phyloP scores from a whole-genome alignment of 805 yeast species.

The Kuraishia capsulata region DNA sequence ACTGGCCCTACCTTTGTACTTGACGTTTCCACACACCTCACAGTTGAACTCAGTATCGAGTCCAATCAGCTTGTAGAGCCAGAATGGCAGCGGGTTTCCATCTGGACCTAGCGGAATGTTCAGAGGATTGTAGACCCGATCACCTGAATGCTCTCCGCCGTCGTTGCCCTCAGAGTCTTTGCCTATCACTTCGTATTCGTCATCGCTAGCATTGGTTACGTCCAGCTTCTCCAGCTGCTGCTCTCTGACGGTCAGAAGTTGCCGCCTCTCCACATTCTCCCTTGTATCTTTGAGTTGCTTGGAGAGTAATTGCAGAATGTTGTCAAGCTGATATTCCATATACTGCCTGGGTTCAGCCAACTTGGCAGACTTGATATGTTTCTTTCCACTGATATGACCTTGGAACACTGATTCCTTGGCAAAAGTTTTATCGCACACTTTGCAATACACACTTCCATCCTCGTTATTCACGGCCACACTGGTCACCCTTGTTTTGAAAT shows the following conservation, averaged over 20 bases:
- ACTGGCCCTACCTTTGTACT: conserved; percentile 63
- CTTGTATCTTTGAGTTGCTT: conserved; percentile 40
- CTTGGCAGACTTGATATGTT: conserved; percentile 41
- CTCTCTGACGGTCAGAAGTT: conserved; percentile 66
- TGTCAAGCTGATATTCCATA: conserved; percentile 30
- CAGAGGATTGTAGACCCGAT: conserved; percentile 30
- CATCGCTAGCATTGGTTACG: conserved; percentile 26
- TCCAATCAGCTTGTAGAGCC: conserved; percentile 90
- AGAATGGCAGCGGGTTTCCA: conserved; percentile 86
- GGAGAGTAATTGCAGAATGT: conserved; percentile 26
- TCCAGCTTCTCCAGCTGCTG: conserved; percentile 43
- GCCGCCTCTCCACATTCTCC: conserved; percentile 53
- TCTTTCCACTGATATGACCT: conserved; percentile 67
- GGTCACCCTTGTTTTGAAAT: conserved; percentile 8
- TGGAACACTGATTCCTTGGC: conserved; percentile 55
- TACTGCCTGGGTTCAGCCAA: conserved; percentile 13
- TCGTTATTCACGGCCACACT: conserved; percentile 9
- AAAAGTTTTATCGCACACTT: conserved; percentile 54
- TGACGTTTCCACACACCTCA: conserved; percentile 76
- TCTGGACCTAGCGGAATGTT: conserved; percentile 78
- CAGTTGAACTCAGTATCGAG: conserved; percentile 63
- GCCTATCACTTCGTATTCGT: conserved; percentile 15
- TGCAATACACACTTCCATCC: conserved; percentile 38
- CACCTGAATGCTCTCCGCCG: conserved; percentile 22
- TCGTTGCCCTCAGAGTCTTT: conserved; percentile 16